A percentile compares a stretch with the other conserved stretches of the same genome.
Evolutionary conservation across 768 basidiomycete genomes (phyloP).

Genomic region (Agrocybe pediades): DNA sequence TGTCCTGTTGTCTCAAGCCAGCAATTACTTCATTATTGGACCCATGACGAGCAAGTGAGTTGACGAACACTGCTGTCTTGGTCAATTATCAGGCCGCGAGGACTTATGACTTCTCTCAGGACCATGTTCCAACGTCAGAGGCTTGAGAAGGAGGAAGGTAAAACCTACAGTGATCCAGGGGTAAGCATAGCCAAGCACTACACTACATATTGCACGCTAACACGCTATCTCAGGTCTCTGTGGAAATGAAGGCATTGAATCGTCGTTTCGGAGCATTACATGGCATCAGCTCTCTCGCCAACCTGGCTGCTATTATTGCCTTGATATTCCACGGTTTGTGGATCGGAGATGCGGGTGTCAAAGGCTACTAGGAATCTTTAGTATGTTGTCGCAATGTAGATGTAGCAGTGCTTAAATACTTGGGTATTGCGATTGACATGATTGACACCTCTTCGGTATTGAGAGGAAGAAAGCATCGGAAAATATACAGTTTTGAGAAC

Average conservation of each 20-base stretch:
- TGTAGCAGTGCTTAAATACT: background rate
- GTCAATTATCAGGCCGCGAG: background rate
- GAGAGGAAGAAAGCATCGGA: slow-evolving; percentile 13
- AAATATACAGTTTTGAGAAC: slow-evolving; percentile 17
- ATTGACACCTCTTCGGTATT: slow-evolving; percentile 10
- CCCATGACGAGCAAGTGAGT: slow-evolving; percentile 70
- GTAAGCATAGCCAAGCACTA: slow-evolving; percentile 42
- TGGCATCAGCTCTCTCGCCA: slow-evolving; percentile 68
- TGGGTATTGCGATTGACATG: background rate
- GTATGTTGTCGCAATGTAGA: background rate
- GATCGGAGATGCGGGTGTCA: slow-evolving; percentile 61
- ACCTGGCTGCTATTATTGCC: slow-evolving; percentile 60
- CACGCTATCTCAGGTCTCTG: slow-evolving; percentile 50
- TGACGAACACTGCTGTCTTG: background rate
- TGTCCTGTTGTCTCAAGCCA: slow-evolving; percentile 48
- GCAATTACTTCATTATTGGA: slow-evolving; percentile 72
- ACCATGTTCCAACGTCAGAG: slow-evolving; percentile 77
- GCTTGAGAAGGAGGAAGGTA: slow-evolving; percentile 75
- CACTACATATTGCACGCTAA: slow-evolving; percentile 3
- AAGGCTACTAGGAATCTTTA: slow-evolving; percentile 30
- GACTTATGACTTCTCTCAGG: slow-evolving; percentile 32
- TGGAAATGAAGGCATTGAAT: slow-evolving; percentile 70
- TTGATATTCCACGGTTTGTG: slow-evolving; percentile 71
- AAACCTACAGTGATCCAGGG: slow-evolving; percentile 60
- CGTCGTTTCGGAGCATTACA: slow-evolving; percentile 67